Evolutionary conservation across 2,329 filamentous ascomycete species (phyloP), one percentile per base, ranked within the genome.

Genomic region (Aspergillus fumigatiaffinis): DNA sequence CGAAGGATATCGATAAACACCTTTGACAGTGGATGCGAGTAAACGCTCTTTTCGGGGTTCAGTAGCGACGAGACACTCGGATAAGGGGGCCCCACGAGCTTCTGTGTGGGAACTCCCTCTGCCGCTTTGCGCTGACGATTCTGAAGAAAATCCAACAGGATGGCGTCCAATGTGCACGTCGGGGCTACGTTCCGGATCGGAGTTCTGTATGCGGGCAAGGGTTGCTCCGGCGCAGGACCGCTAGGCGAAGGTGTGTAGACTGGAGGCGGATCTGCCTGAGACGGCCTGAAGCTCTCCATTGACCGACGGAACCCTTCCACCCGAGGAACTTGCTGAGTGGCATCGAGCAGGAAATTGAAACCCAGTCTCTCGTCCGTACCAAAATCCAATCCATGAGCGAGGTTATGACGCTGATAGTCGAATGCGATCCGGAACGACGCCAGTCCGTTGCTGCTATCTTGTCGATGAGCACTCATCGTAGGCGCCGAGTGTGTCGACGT

Each of bases 1-100:
- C 84, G 81, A 10, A 96, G 79, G 57, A 96, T 91, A 71, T 95
- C 91, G 46, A 90, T 92, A 69, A 95, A 90, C 14, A 96, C 84
- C 63, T 90, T 90, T 6, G 90, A 93, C 1, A 96, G 79, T 1
- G 90, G 90, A 67, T 96, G 91, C 1, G 87, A 84, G 65, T 82
- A 82, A 7, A 77, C 77, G 59, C 80, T 81, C 52, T 82, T 81
- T 44, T 85, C 79, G 0, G 90, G 89, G 68, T 93, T 90, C 42
- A 93, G 82, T 4, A 96, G 81, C 1, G 88, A 89, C 0, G 87
- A 87, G 56, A 95, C 89, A 56, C 87, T 90, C 1, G 91, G 91
- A 68, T 95, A 92, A 14, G 84, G 80, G 0, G 91, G 91, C 0
- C 90, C 91, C 7, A 90, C 82, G 8, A 93, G 82, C 48, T 88